Conservation (phyloP, 2,329 filamentous ascomycete species). For the Paecilomyces niveus region DNA sequence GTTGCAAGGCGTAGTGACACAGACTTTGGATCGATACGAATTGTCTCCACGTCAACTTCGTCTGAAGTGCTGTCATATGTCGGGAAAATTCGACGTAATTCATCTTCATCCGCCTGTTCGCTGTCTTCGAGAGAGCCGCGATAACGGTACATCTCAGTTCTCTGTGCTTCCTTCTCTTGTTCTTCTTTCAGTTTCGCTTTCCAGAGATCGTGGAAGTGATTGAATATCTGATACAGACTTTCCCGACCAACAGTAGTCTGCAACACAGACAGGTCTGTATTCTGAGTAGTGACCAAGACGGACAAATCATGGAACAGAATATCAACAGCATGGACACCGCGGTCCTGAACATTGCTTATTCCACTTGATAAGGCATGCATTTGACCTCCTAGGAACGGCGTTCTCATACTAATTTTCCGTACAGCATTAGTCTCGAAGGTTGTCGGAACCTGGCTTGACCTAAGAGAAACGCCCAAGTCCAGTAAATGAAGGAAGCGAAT, state of each 20-base stretch:
- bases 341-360: not conserved
- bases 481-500: constrained; percentile 74
- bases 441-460: constrained; percentile 18
- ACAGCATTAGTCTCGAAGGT: constrained; percentile 15
- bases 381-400: constrained; percentile 32
- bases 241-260: constrained; percentile 41
- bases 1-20: constrained; percentile 56
- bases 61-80: constrained; percentile 56
- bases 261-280: constrained; percentile 25
- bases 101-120: constrained; percentile 65
- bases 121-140: constrained; percentile 69
- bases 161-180: constrained; percentile 64
- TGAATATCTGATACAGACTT: constrained; percentile 59
- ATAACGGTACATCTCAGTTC: constrained; percentile 75
- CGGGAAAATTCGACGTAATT: constrained; percentile 77
- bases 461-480: constrained; percentile 65
- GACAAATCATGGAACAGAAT: constrained; percentile 31
- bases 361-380: constrained; percentile 14
- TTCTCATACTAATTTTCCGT: constrained; percentile 24
- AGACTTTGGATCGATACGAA: constrained; percentile 40
- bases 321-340: constrained; percentile 21
- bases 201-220: constrained; percentile 73
- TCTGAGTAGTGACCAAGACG: constrained; percentile 26
- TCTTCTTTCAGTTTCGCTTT: constrained; percentile 68
- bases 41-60: constrained; percentile 22